Evolutionary conservation across 2,329 filamentous ascomycete genomes (phyloP), one percentile per base, ranked within the genome.

Genomic region (Clonostachys chloroleuca): DNA sequence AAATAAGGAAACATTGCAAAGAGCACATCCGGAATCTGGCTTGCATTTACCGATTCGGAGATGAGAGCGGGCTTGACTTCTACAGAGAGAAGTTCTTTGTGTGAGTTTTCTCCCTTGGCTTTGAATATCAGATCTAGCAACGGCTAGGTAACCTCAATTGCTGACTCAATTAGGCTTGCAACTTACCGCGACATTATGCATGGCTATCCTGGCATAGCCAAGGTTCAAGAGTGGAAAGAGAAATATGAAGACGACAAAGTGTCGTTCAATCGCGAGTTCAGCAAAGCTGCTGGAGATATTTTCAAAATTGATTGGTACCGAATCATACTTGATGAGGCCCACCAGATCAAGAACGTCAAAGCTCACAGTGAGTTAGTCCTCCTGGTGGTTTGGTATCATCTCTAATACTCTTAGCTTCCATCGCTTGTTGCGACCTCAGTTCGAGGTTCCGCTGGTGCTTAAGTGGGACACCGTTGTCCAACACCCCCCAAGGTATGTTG

Each of bases 291-390:
- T 30, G 24, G 16, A 13, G 16, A 36, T 5, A 5, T 66, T 0
- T 60, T 58, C 33, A 6, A 67, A 0, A 54, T 71, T 5, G 58
- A 64, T 0, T 81, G 72, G 64, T 70, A 76, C 39, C 63, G 81
- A 2, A 50, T 84, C 5, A 68, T 83, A 2, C 61, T 83, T 0
- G 80, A 84, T 42, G 80, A 84, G 53, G 78, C 73, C 0, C 79
- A 83, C 44, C 54, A 54, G 0, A 80, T 84, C 50, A 82, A 81
- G 50, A 82, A 80, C 33, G 60, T 69, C 6, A 47, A 47, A 0
- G 58, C 61, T 0, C 46, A 52, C 9, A 60, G 67, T 68, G 47
- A 49, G 62, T 56, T 17, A n/a, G 20, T 18, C n/a, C 37, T 17
- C 35, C 37, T 17, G 24, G 9, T 10, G 9, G 3, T 30, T 10